Evolutionary conservation across 2,329 filamentous ascomycete genomes (phyloP), one percentile per base, ranked within the genome.

Genomic region (Colletotrichum siamense): DNA sequence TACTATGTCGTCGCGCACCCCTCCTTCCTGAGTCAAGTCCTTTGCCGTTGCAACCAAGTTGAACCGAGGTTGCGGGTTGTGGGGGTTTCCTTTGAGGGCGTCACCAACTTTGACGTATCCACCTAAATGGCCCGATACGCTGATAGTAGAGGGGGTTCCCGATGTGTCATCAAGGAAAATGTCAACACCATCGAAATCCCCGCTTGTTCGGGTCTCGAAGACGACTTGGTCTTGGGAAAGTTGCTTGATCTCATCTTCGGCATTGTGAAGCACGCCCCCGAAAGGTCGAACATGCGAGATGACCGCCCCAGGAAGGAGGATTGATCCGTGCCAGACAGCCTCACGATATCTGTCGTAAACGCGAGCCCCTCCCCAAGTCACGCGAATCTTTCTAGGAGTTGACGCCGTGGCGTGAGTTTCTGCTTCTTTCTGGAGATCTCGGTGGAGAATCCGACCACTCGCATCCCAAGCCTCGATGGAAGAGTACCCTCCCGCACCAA

Each of bases 311-410:
- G 70, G 6, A 5, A 82, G 55, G 6, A 79, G 64, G 9, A 84
- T 81, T 5, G 77, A 79, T 0, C 82, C 83, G 10, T 81, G 75
- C 83, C 83, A 84, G 4, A 82, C 80, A 9, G 82, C 82, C 59
- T 84, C 82, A 4, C 82, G 78, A 36, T 84, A 84, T 16, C 83
- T 73, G 64, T 84, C 82, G 63, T 83, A 83, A 1, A 84, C 73
- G 7, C 82, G 79, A 8, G 82, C 82, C 0, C 83, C 82, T 55
- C 82, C 82, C 83, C 82, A 84, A 26, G 77, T 81, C 10, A 84
- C 76, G 7, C 81, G 77, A 2, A 79, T 36, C 69, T 79, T 82
- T n/a, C 30, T 77, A 4, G 26, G 15, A 1, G 62, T 66, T 7
- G 67, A 24, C 3, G 8, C 13, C 8, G 67, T 3, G 1, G 28